Base-by-base conservation (phyloP, 1,284 basidiomycete genomes). In the Rhodotorula sp. region DNA sequence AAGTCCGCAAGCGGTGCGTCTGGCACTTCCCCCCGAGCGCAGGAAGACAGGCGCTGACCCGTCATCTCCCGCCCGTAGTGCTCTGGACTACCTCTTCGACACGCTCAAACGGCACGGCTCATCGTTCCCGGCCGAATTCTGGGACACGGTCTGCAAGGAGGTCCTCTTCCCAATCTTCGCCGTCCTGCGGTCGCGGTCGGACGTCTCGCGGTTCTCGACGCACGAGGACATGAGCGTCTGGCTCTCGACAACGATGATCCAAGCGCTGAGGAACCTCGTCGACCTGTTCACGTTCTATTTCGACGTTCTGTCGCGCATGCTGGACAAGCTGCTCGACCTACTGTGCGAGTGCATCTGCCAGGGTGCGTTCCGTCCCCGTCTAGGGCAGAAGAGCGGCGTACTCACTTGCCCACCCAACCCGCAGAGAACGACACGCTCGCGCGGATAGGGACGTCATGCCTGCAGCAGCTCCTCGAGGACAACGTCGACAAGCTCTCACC, bases 211-310 rank as follows among this genome's bases (percentile, higher is more conserved):
- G 39, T 98, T 98, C 85, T 92, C 86, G 80, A 95, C 93, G 4
- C 93, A 97, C 79, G 97, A 99, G 81, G 97, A 99, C 79, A 97
- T 98, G 94, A 97, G 94, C 78, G 95, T 99, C 25, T 99, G 97
- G 97, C 84, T 99, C 60, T 97, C 94, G 56, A 98, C 97, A 15
- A 99, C 97, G 2, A 95, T 99, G 90, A 98, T 99, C 67, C 96
- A 99, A 81, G 97, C 97, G 2, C 85, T 99, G 68, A 88, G 97
- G 48, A 93, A 98, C 82, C 85, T 99, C 74, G 92, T 99, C 73
- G 93, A 97, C 80, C 87, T 99, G 32, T 99, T 97, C 82, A 97
- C 97, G 3, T 92, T 88, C 83, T 97, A 94, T 84, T 99, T 98
- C 81, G 91, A 93, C 73, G 94, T 90, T 21, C 83, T 99, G 77